Evolutionary conservation across 495 filamentous ascomycete species (phyloP).

Genomic region (Penicillium atrosanguineum): DNA sequence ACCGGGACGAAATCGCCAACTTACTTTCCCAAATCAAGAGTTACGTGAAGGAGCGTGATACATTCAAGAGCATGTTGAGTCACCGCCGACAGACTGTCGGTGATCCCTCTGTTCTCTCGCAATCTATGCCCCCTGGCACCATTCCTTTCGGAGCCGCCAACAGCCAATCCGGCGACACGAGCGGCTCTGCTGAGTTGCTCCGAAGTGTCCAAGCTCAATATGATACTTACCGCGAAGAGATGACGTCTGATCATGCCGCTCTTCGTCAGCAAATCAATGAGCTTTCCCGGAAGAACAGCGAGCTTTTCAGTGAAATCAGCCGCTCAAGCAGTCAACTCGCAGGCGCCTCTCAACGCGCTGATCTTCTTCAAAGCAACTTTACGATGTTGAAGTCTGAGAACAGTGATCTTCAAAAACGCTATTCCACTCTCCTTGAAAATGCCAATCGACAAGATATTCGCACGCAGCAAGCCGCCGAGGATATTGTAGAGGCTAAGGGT

Average conservation of each 20-base stretch:
- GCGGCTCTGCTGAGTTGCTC: conserved; percentile 66
- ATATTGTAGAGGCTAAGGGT: conserved; percentile 81
- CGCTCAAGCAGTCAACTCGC: conserved; percentile 77
- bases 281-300: conserved; percentile 74
- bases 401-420: conserved; percentile 75
- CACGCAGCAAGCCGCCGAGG: conserved; percentile 89
- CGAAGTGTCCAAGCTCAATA: conserved; percentile 87
- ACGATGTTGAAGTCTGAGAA: conserved; percentile 80
- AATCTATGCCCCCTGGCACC: conserved; percentile 53
- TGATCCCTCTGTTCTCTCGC: conserved; percentile 65
- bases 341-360: conserved; percentile 75
- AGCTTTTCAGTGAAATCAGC: conserved; percentile 75
- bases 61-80: conserved; percentile 91
- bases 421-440: conserved; percentile 69
- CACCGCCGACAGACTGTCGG: conserved; percentile 61
- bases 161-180: conserved; percentile 42
- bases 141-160: conserved; percentile 41
- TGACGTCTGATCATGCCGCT: conserved; percentile 69
- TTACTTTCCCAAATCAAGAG: conserved; percentile 80
- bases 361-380: conserved; percentile 89
- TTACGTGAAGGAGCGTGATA: conserved; percentile 92
- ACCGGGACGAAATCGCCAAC: conserved; percentile 72
- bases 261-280: conserved; percentile 84
- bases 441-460: conserved; percentile 85
- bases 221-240: conserved; percentile 84